phyloP scores from a whole-genome alignment of 768 basidiomycete species.

The Termitomyces sp. region DNA sequence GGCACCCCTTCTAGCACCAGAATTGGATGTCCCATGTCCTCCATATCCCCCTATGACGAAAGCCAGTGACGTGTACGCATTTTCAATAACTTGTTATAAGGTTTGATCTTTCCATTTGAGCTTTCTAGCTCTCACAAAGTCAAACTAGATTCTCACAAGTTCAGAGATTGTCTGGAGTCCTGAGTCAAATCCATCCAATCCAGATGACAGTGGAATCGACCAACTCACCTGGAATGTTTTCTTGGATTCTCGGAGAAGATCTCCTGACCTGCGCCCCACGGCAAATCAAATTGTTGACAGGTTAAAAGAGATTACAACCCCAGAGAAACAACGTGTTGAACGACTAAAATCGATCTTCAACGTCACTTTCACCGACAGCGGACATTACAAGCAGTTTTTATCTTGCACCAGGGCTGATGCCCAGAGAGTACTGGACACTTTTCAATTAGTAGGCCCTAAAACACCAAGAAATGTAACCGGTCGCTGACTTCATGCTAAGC shows the following conservation, averaged over 20 bases:
- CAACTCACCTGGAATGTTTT: background rate
- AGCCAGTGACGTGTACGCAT: constrained; percentile 10
- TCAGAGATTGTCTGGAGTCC: background rate
- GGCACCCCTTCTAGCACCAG: background rate
- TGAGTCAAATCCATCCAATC: background rate
- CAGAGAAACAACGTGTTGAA: background rate
- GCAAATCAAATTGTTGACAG: background rate
- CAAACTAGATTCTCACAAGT: constrained; percentile 5
- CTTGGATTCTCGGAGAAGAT: background rate
- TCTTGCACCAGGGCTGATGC: background rate
- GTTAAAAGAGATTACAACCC: background rate
- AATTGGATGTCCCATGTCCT: background rate
- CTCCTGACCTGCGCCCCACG: background rate
- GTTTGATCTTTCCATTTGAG: background rate
- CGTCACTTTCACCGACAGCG: background rate
- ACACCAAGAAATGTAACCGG: background rate
- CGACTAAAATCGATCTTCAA: background rate
- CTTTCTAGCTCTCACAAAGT: background rate
- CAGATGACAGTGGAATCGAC: background rate
- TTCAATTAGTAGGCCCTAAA: background rate
- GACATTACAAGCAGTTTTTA: background rate
- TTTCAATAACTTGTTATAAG: constrained; percentile 6
- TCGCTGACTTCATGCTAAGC: background rate
- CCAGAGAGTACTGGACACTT: background rate
- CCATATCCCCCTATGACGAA: background rate